Conservation (phyloP, 2,329 filamentous ascomycete species). For the Pseudogymnoascus sp. region DNA sequence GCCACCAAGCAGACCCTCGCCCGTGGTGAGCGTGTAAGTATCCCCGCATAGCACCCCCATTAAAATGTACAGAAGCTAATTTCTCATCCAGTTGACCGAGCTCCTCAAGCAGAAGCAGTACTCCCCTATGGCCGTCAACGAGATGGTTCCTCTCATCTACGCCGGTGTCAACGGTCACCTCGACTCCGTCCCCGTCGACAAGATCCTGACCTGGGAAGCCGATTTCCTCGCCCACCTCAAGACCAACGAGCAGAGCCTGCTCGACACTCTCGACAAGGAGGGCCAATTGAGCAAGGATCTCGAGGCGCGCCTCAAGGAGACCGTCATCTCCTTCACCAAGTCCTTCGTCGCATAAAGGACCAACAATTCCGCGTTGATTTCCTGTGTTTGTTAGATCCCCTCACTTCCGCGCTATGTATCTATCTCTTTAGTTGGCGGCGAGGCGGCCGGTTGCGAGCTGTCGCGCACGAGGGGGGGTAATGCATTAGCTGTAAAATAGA, state of each 20-base stretch:
- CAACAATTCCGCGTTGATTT: slow-evolving; percentile 11
- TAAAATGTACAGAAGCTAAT: slow-evolving; percentile 13
- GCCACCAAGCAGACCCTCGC: slow-evolving; percentile 96
- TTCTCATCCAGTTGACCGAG: slow-evolving; percentile 64
- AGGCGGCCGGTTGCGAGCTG: slow-evolving; percentile 6
- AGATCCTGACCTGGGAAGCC: slow-evolving; percentile 88
- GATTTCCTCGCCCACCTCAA: slow-evolving; percentile 91
- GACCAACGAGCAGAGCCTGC: slow-evolving; percentile 78
- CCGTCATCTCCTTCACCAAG: slow-evolving; percentile 80
- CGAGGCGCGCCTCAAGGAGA: slow-evolving; percentile 73
- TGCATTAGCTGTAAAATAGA: slow-evolving; percentile 11
- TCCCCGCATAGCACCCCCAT: slow-evolving; percentile 19
- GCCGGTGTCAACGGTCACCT: slow-evolving; percentile 98
- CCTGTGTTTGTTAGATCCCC: slow-evolving; percentile 8
- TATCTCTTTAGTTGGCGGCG: slow-evolving; percentile 8
- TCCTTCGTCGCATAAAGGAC: slow-evolving; percentile 55
- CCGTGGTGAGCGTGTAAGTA: slow-evolving; percentile 92
- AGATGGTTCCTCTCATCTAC: slow-evolving; percentile 99
- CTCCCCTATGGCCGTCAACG: slow-evolving; percentile 95
- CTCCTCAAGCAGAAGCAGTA: slow-evolving; percentile 99
- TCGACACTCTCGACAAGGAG: slow-evolving; percentile 89
- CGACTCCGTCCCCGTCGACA: slow-evolving; percentile 79
- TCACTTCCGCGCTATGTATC: slow-evolving; percentile 8
- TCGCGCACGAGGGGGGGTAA: slow-evolving; percentile 8
- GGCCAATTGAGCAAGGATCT: slow-evolving; percentile 92